Percentiles rank a stretch among this genome's conserved stretches.
These are phyloP conservation scores for Metschnikowia aberdeeniae DNA, from an alignment of 805 yeast species.

Conservation along the genomic window DNA sequence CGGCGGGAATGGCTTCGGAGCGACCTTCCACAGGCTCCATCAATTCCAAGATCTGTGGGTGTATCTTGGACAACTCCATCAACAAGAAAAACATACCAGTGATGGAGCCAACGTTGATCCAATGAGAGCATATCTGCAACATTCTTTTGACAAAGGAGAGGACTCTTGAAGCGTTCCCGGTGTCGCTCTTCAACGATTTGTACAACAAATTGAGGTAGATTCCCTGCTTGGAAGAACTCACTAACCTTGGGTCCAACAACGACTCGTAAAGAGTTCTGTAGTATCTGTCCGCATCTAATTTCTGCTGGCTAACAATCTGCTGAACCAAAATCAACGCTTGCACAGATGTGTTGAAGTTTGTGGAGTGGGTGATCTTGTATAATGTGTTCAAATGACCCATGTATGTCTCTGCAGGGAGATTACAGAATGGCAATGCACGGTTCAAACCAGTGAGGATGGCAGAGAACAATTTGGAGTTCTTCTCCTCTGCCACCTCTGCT, in stretches of 20 bases:
- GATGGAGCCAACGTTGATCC: slow-evolving; percentile 85
- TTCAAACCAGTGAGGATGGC: slow-evolving; percentile 92
- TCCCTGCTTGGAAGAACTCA: slow-evolving; percentile 87
- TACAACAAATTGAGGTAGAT: slow-evolving; percentile 82
- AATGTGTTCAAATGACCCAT: slow-evolving; percentile 76
- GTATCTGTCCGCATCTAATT: slow-evolving; percentile 60
- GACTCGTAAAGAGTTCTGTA: slow-evolving; percentile 89
- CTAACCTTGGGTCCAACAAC: slow-evolving; percentile 76
- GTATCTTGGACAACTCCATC: slow-evolving; percentile 58
- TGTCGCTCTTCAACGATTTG: slow-evolving; percentile 76
- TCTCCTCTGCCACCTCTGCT: slow-evolving; percentile 67
- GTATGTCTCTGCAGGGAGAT: slow-evolving; percentile 65
- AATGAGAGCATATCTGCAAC: slow-evolving; percentile 75
- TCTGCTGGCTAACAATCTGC: slow-evolving; percentile 67
- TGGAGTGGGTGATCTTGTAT: slow-evolving; percentile 86
- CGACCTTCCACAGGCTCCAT: slow-evolving; percentile 47
- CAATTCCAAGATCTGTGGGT: slow-evolving; percentile 66
- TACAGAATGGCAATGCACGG: slow-evolving; percentile 91
- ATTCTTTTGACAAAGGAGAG: slow-evolving; percentile 89
- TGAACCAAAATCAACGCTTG: slow-evolving; percentile 86
- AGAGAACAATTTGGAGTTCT: slow-evolving; percentile 76
- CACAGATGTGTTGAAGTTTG: slow-evolving; percentile 89
- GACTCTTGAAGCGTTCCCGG: slow-evolving; percentile 53
- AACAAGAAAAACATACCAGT: slow-evolving; percentile 78
- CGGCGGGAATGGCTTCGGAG: slow-evolving; percentile 41